Evolutionary conservation across 306 rosid genomes (phyloP), one percentile per base, ranked within the genome.

Genomic region (Cucurbita maxima): DNA sequence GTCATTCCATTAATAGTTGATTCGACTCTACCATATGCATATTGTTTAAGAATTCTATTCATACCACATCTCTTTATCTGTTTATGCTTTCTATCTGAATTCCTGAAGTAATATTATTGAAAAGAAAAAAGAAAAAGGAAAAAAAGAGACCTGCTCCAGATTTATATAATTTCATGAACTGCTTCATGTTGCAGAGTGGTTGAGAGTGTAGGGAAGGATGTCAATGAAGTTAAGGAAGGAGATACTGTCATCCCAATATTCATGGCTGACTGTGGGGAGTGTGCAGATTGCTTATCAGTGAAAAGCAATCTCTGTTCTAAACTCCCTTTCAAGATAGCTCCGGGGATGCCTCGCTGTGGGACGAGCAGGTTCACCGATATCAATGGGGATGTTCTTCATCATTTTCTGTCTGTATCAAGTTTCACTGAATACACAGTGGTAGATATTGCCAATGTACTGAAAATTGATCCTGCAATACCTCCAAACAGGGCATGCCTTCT

Each of bases 201-300:
- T 77, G 97, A 93, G 79, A 88, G 94, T 77, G 88, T 88, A 52
- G 98, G 97, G 62, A 88, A 82, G 52, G 83, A 55, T 68, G 97
- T 93, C 37, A 60, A 76, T 48, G 97, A 90, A 78, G 76, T 90
- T 4, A 59, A 15, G 55, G 88, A 84, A 85, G 98, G 98, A 75
- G 96, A 93, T 64, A 55, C 68, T 14, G 98, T 90, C 44, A 54
- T 93, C 9, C 89, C 96, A 60, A 79, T 81, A 5, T 93, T 88
- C 88, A 8, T 90, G 58, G 4, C 96, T 18, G 87, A 90, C 25
- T 93, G 92, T 76, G 84, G 84, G 37, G 93, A 90, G 19, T 90
- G 94, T 58, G 13, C 7, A 10, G 97, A 90, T 72, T 90, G 96
- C 81, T 79, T 43, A 61, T 93, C 97, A 53, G 73, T 64, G 55